Evolutionary conservation across 495 filamentous ascomycete species (phyloP).

Genomic region (Trypethelium eluteriae): DNA sequence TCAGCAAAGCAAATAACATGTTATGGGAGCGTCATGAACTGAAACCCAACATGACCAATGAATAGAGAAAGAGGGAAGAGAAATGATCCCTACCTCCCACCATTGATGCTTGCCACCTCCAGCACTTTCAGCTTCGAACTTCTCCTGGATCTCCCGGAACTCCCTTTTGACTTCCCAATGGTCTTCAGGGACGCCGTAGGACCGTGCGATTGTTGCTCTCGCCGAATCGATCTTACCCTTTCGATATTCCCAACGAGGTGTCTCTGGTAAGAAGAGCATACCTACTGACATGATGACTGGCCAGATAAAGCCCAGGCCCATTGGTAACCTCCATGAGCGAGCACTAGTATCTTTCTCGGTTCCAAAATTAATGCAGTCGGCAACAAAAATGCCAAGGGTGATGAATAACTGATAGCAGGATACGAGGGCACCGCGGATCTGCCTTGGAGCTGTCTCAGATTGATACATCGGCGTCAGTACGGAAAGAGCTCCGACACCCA

Average conservation of each 20-base stretch:
- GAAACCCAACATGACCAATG: background rate
- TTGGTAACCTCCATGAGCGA: conserved; percentile 71
- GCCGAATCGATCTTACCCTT: conserved; percentile 42
- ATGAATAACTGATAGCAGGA: conserved; percentile 78
- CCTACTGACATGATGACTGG: conserved; percentile 63
- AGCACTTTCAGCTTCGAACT: conserved; percentile 39
- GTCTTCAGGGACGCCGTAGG: conserved; percentile 60
- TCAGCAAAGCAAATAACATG: background rate
- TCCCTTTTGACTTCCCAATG: conserved; percentile 60
- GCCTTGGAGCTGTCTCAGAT: conserved; percentile 29
- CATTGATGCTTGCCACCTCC: conserved; percentile 33
- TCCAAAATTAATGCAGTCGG: conserved; percentile 75
- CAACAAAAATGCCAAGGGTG: conserved; percentile 75
- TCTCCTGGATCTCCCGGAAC: conserved; percentile 51
- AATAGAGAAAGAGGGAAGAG: background rate
- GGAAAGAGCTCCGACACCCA: conserved; percentile 31
- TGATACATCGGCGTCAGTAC: conserved; percentile 33
- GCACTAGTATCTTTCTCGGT: conserved; percentile 49
- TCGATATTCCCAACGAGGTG: conserved; percentile 36
- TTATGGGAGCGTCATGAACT: background rate
- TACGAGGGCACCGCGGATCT: conserved; percentile 31
- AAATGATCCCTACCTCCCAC: conserved; percentile 18
- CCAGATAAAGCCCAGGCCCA: conserved; percentile 71
- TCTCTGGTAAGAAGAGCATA: conserved; percentile 34
- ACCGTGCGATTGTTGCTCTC: conserved; percentile 57